phyloP scores from a whole-genome alignment of 1,139 yeast species.

The Saccharomyces pastorianus region DNA sequence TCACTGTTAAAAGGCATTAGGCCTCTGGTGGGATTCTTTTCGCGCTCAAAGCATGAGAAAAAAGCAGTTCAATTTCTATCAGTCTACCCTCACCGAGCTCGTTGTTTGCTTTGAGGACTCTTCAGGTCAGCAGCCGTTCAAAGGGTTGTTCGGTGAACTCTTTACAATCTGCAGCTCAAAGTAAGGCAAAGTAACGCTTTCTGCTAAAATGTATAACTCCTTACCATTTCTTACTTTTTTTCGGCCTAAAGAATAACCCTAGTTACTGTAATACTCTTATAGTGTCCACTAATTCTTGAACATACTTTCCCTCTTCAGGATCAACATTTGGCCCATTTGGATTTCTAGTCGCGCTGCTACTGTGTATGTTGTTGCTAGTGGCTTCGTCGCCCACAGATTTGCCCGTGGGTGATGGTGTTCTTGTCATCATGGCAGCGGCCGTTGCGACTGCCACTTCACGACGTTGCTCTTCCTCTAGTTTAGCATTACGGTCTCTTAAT shows the following conservation, averaged over 20 bases:
- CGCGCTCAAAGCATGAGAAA: too few species aligned
- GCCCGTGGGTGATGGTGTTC: constrained; percentile 3
- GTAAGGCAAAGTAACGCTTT: not conserved
- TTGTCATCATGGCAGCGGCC: constrained; percentile 5
- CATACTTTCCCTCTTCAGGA: constrained; percentile 14
- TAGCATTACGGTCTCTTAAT: constrained; percentile 35
- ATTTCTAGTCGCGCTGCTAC: constrained; percentile 2
- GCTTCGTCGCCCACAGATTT: constrained; percentile 1
- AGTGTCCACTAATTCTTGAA: constrained; percentile 13
- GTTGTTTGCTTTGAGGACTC: not conserved
- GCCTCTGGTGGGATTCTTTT: not conserved
- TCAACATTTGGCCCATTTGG: constrained; percentile 6
- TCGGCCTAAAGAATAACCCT: not conserved
- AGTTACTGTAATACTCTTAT: constrained; percentile 7
- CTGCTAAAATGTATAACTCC: not conserved
- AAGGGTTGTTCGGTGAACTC: not conserved
- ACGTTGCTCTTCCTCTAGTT: constrained; percentile 12
- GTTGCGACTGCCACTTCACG: constrained; percentile 10
- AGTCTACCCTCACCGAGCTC: not conserved
- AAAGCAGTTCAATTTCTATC: not conserved
- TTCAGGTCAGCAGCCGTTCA: not conserved
- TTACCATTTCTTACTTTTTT: not conserved
- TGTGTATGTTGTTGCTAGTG: not conserved
- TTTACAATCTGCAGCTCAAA: not conserved
- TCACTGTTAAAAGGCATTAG: not conserved